Percentiles rank a stretch among this genome's conserved stretches.
These are phyloP conservation scores for Paecilomyces dactylethromorphus DNA, from an alignment of 2,329 filamentous ascomycete species.

Conservation along the genomic window DNA sequence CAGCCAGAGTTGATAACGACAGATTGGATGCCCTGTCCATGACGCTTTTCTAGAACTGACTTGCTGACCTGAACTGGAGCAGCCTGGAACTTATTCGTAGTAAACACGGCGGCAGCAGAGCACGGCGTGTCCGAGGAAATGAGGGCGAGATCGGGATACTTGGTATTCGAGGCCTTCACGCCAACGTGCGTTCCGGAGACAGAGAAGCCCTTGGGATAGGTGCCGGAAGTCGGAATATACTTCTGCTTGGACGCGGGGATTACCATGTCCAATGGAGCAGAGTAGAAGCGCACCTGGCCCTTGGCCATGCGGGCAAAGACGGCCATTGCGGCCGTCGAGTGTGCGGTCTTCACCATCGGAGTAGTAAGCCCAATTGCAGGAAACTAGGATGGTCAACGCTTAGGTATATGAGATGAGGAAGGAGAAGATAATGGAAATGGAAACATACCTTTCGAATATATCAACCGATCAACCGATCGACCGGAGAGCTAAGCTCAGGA, in stretches of 20 bases:
- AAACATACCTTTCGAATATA: not conserved
- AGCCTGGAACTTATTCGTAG: constrained; percentile 96
- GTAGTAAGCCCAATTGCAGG: not conserved
- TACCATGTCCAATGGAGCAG: constrained; percentile 38
- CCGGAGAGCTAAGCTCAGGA: not conserved
- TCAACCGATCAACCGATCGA: not conserved
- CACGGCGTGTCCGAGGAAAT: constrained; percentile 82
- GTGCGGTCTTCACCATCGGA: constrained; percentile 11
- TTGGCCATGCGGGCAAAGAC: constrained; percentile 29
- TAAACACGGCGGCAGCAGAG: constrained; percentile 86
- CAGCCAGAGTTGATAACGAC: constrained; percentile 94
- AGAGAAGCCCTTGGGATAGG: constrained; percentile 83
- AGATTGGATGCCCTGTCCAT: constrained; percentile 65
- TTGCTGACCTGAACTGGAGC: constrained; percentile 85
- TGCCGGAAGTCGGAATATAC: constrained; percentile 78
- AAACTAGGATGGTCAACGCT: not conserved
- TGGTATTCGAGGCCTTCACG: constrained; percentile 88
- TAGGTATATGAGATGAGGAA: not conserved
- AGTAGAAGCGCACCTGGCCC: constrained; percentile 37
- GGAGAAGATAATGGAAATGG: not conserved
- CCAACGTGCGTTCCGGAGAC: constrained; percentile 85
- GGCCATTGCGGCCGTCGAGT: constrained; percentile 25
- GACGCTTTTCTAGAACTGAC: constrained; percentile 60
- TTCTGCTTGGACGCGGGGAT: constrained; percentile 79
- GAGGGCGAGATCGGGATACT: constrained; percentile 83